A percentile compares a stretch with the other conserved stretches of the same genome.
These are phyloP conservation scores for Leccinum barrowsii DNA, from an alignment of 768 basidiomycete species.

Conservation along the genomic window DNA sequence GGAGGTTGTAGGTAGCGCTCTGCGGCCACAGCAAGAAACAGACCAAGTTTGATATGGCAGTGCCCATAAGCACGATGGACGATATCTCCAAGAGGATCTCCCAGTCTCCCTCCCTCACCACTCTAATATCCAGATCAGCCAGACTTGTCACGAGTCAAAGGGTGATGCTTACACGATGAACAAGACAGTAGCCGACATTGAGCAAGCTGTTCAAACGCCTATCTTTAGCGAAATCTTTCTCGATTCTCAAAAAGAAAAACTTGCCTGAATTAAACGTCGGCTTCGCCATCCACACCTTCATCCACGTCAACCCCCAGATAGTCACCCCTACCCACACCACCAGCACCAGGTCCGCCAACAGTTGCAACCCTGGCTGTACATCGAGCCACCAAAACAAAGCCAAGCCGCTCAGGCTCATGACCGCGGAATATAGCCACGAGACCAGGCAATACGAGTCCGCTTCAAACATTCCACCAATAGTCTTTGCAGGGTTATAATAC, in stretches of 20 bases:
- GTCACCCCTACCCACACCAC: conserved; percentile 82
- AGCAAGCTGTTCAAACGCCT: conserved; percentile 52
- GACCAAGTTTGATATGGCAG: conserved; percentile 73
- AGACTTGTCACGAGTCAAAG: neutral
- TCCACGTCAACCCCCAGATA: conserved; percentile 82
- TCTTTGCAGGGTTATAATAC: conserved; percentile 94
- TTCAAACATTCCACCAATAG: conserved; percentile 89
- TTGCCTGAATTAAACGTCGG: conserved; percentile 87
- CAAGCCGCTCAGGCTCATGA: conserved; percentile 75
- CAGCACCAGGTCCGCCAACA: conserved; percentile 69
- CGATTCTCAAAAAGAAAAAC: conserved; percentile 1
- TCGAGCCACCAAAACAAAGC: conserved; percentile 79
- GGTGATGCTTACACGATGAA: conserved; percentile 66
- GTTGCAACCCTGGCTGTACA: conserved; percentile 61
- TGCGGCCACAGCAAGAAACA: conserved; percentile 85
- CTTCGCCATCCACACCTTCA: conserved; percentile 87
- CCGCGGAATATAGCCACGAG: conserved; percentile 64
- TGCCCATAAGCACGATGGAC: conserved; percentile 75
- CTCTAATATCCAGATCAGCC: conserved; percentile 35
- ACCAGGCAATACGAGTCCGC: conserved; percentile 78
- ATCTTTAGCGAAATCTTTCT: neutral
- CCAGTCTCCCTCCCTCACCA: conserved; percentile 88
- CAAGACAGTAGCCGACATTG: conserved; percentile 79
- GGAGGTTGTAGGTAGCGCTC: conserved; percentile 79
- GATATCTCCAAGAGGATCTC: conserved; percentile 70